phyloP scores from a whole-genome alignment of 495 filamentous ascomycete species.

The Penicillium diatomitis region DNA sequence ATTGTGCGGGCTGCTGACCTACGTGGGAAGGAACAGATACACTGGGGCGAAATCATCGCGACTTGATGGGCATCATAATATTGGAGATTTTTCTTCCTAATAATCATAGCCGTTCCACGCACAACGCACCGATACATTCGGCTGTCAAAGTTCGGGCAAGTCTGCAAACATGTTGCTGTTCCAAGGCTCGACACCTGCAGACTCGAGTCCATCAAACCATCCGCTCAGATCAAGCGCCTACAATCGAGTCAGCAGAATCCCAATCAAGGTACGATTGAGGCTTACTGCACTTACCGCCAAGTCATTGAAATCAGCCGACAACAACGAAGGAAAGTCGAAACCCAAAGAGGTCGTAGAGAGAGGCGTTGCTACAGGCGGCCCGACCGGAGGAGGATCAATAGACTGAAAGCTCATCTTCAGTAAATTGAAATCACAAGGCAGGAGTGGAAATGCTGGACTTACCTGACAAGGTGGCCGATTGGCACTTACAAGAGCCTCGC shows the following conservation, averaged over 20 bases:
- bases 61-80: not conserved
- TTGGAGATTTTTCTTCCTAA: not conserved
- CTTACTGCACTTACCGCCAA: conserved; percentile 18
- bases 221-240: conserved; percentile 29
- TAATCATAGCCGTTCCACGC: not conserved
- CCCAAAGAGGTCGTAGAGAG: conserved; percentile 13
- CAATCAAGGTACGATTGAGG: not conserved
- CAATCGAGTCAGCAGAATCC: conserved; percentile 10
- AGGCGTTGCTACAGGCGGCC: conserved; percentile 3
- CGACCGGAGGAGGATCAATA: not conserved
- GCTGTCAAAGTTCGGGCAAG: conserved; percentile 5
- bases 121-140: not conserved
- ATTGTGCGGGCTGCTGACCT: no score
- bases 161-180: conserved; percentile 20
- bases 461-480: conserved; percentile 7
- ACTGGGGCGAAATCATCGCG: no score
- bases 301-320: conserved; percentile 18
- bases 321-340: conserved; percentile 21
- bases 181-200: conserved; percentile 22
- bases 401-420: conserved; percentile 3
- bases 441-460: not conserved
- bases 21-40: no score
- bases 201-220: conserved; percentile 25
- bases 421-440: not conserved
- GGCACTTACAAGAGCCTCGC: conserved; percentile 13